These are phyloP conservation scores for Venturia carpophila DNA, from an alignment of 2,329 filamentous ascomycete genomes.

Conservation along the genomic window DNA sequence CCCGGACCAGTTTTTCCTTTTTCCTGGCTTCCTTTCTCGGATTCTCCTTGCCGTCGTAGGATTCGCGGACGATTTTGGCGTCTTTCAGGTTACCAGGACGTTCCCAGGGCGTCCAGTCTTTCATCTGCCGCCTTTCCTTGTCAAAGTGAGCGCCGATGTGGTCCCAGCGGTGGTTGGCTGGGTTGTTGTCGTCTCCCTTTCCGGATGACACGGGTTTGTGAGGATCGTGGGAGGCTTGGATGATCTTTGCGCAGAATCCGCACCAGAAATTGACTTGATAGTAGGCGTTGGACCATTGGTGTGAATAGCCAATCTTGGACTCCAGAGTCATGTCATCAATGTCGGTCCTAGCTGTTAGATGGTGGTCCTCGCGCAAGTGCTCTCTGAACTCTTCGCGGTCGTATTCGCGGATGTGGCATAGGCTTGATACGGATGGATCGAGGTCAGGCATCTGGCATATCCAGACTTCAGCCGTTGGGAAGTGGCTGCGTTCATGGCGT, in stretches of 20 bases:
- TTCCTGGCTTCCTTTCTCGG: background rate
- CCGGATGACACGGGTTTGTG: background rate
- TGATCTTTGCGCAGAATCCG: slow-evolving; percentile 62
- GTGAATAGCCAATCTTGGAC: slow-evolving; percentile 46
- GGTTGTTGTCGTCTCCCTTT: background rate
- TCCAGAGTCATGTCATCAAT: slow-evolving; percentile 1
- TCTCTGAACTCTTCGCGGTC: slow-evolving; percentile 4
- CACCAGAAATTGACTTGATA: slow-evolving; percentile 70
- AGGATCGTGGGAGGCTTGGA: slow-evolving; percentile 27
- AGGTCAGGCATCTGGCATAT: slow-evolving; percentile 12
- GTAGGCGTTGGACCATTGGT: slow-evolving; percentile 36
- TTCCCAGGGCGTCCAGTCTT: slow-evolving; percentile 13
- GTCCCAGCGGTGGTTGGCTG: slow-evolving; percentile 10
- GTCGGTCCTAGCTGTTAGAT: background rate
- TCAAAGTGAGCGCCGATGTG: slow-evolving; percentile 16
- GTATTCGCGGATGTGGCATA: slow-evolving; percentile 8
- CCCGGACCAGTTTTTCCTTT: background rate
- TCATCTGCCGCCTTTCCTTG: background rate
- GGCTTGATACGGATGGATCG: background rate
- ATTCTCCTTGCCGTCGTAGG: background rate
- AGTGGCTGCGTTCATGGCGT: slow-evolving; percentile 15
- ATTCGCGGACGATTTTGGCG: background rate
- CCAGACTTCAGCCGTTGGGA: slow-evolving; percentile 5
- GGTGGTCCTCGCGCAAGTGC: slow-evolving; percentile 15
- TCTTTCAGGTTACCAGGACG: background rate